These are phyloP conservation scores for Seiridium unicorne DNA, from an alignment of 2,329 filamentous ascomycete species.

Conservation along the genomic window DNA sequence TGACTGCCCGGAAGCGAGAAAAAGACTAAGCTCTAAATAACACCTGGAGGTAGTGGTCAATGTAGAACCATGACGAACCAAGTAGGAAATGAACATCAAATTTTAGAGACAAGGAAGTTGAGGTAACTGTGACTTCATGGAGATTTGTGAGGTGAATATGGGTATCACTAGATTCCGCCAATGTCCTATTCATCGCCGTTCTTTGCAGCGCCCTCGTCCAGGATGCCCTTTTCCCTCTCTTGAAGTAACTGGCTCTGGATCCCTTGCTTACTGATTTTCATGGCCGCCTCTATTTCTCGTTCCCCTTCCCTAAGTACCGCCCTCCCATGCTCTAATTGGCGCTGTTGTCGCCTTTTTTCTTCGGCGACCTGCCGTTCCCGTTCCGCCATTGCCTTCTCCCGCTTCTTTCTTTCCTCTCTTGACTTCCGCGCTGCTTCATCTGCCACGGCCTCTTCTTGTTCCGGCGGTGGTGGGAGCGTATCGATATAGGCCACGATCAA, in stretches of 20 bases:
- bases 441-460: constrained; percentile 41
- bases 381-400: constrained; percentile 68
- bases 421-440: constrained; percentile 49
- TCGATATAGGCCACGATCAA: constrained; percentile 67
- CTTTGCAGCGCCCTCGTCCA: constrained; percentile 7
- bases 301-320: constrained; percentile 65
- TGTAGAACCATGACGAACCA: background rate
- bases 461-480: constrained; percentile 57
- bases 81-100: background rate
- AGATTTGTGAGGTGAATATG: no score
- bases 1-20: background rate
- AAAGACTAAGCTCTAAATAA: background rate
- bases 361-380: constrained; percentile 61
- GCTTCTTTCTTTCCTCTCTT: constrained; percentile 49
- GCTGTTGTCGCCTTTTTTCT: constrained; percentile 59
- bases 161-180: background rate
- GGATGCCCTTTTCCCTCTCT: constrained; percentile 17
- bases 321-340: constrained; percentile 59
- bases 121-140: background rate
- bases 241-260: constrained; percentile 58
- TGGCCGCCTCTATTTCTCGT: constrained; percentile 64
- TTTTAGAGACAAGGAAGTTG: background rate
- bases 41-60: background rate
- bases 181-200: background rate
- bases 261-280: constrained; percentile 67